A percentile compares a stretch with the other conserved stretches of the same genome.
These are phyloP conservation scores for Nitzschia sp. DNA, from an alignment of 108 stramenopile species.

Conservation along the genomic window DNA sequence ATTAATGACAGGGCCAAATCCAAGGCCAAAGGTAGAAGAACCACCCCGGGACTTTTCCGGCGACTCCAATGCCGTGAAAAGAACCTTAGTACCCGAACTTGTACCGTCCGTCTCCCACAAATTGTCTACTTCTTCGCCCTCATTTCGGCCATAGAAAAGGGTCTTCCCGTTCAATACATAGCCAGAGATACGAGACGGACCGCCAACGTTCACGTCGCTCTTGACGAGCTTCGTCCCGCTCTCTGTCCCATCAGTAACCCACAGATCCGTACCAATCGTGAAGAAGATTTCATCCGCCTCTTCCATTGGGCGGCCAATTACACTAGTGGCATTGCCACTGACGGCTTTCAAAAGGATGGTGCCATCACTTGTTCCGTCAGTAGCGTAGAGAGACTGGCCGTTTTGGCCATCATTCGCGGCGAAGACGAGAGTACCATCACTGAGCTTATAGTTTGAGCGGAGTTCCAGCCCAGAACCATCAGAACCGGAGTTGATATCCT, in stretches of 20 bases:
- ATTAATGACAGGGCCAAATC: constrained; percentile 10
- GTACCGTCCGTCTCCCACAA: constrained; percentile 9
- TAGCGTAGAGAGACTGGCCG: constrained; percentile 7
- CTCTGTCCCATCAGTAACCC: constrained; percentile 18
- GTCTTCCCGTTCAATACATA: neutral
- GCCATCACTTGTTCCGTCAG: neutral
- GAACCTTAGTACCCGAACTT: neutral
- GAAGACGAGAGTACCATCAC: neutral
- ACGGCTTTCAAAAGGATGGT: constrained; percentile 7
- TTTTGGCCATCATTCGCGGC: constrained; percentile 1
- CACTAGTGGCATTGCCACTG: neutral
- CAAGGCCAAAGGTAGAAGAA: constrained; percentile 8
- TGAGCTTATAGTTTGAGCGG: neutral
- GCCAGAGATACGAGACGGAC: constrained; percentile 6
- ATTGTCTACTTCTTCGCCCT: neutral
- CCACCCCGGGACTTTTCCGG: neutral
- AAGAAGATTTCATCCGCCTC: constrained; percentile 2
- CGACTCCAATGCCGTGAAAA: constrained; percentile 4
- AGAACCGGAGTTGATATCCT: neutral
- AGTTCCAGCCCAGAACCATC: neutral
- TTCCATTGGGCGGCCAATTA: constrained; percentile 2
- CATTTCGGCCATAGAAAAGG: neutral
- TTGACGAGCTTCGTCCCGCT: constrained; percentile 1
- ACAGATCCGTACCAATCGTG: constrained; percentile 9
- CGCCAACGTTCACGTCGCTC: neutral